Evolutionary conservation across 768 basidiomycete species (phyloP).

Genomic region (Pleurotus giganteus): DNA sequence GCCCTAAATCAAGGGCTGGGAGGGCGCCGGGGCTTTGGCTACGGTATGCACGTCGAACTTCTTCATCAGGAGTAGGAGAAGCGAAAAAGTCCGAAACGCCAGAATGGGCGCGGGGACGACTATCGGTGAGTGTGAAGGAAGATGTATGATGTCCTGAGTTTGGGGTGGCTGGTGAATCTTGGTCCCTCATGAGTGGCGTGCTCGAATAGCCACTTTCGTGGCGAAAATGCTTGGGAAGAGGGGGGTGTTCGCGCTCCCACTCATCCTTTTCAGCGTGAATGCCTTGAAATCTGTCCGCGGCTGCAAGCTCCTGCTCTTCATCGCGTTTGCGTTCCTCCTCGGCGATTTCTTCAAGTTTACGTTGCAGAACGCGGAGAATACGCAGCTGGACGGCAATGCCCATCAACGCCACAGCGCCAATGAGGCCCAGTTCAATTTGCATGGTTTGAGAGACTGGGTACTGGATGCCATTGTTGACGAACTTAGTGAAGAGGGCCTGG

Average conservation of each 20-base stretch:
- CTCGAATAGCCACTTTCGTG: conserved; percentile 63
- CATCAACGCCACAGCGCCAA: conserved; percentile 80
- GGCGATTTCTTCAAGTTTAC: conserved; percentile 76
- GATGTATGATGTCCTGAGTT: conserved; percentile 37
- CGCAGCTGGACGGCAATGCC: conserved; percentile 89
- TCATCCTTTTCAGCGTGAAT: conserved; percentile 69
- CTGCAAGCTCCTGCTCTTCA: conserved; percentile 71
- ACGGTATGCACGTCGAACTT: conserved; percentile 49
- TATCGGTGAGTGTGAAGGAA: conserved; percentile 49
- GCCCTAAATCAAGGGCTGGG: conserved; percentile 73
- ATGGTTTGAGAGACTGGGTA: conserved; percentile 89
- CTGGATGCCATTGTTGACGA: conserved; percentile 56
- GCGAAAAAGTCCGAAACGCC: conserved; percentile 74
- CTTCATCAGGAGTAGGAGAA: conserved; percentile 61
- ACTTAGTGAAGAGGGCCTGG: conserved; percentile 74
- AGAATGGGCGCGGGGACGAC: conserved; percentile 60
- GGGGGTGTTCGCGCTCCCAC: conserved; percentile 88
- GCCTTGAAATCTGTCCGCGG: conserved; percentile 65
- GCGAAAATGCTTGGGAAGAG: conserved; percentile 56
- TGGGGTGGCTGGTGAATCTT: conserved; percentile 46
- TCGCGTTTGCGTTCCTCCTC: conserved; percentile 72
- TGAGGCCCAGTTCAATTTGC: conserved; percentile 90
- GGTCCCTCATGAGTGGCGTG: conserved; percentile 66
- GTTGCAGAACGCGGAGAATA: conserved; percentile 75
- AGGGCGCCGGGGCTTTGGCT: conserved; percentile 56